Evolutionary conservation across 129 eudicot genomes (phyloP), one percentile per base, ranked within the genome.

Genomic region (Chrysanthemum seticuspe): DNA sequence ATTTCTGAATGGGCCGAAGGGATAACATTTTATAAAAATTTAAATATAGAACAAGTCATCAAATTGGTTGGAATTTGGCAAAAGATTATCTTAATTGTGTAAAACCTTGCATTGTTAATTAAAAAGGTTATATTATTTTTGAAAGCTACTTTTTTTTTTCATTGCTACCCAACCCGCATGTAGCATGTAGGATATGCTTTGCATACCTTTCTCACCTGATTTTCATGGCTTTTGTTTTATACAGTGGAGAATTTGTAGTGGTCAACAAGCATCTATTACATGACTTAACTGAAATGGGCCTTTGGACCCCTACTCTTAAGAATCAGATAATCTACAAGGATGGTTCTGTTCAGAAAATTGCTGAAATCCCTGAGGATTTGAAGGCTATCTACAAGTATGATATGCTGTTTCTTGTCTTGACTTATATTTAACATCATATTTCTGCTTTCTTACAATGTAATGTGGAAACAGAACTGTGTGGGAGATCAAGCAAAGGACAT

Each of bases 171-270:
- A 40, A 40, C 47, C 47, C 1, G 1, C 47, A 40, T 40, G 47
- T 40, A 40, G 10, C 47, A 40, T 40, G 10, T 40, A 6, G 47
- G 47, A 53, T 5, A 53, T 53, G 58, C 58, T 12, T 53, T 53
- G 31, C 34, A 61, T 61, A 21, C 31, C 27, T 0, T 61, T 61
- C 36, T 61, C 13, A 7, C 6, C 16, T 13, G 2, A 60, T 14
- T 64, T 40, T 64, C 14, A 64, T 21, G 18, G 16, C 15, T 11
- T 65, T 23, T 59, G 47, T 69, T 2, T 36, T 76, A 16, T 71
- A 23, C 97, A 94, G 99, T 81, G 99, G 99, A 63, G 97, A 94
- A 76, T 94, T 94, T 81, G 99, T 94, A 29, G 99, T 94, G 80
- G 97, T 94, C 59, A 94, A 94, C 87, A 94, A 94, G 66, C 99